Evolutionary conservation across 2,329 filamentous ascomycete species (phyloP), one percentile per base, ranked within the genome.

Genomic region (Clarireedia hainanense): DNA sequence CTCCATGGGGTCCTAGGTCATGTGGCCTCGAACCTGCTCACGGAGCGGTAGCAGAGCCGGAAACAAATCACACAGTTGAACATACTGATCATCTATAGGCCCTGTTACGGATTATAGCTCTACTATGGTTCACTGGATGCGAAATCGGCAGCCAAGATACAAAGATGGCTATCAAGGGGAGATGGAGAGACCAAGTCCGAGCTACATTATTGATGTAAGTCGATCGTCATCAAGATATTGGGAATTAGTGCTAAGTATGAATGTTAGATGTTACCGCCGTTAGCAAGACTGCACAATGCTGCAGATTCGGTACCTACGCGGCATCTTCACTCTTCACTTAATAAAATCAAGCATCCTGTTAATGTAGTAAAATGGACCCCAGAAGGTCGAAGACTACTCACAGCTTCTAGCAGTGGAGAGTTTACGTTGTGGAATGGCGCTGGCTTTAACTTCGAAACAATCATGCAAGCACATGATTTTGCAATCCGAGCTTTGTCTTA

Each of bases 341-440:
- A 97, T 75, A 99, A 99, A 69, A 91, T 95, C 67, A 95, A 96
- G 68, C 94, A 97, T 65, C 94, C 94, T 1, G 89, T 99, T 68
- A 97, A 96, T 61, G 89, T 97, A 7, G 92, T 99, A 42, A 83
- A 90, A 70, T 99, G 94, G 94, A 99, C 95, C 15, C 94, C 94
- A 6, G 94, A 99, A 72, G 94, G 94, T 27, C 85, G 94, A 59
- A 80, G 94, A 63, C 75, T 99, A 56, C 79, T 99, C 69, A 97
- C 94, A 0, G 94, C 91, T 23, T 95, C 91, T 0, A 95, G 91
- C 63, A 97, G 92, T 70, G 94, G 94, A 67, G 94, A 99, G 70
- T 99, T 99, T 67, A 99, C 95, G 40, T 74, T 99, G 3, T 99
- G 94, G 94, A 99, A 99, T 70, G 94, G 94, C 60, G 97, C 92